Base-by-base conservation (phyloP, 2,329 filamentous ascomycete species). In the Diaporthe ampelina region DNA sequence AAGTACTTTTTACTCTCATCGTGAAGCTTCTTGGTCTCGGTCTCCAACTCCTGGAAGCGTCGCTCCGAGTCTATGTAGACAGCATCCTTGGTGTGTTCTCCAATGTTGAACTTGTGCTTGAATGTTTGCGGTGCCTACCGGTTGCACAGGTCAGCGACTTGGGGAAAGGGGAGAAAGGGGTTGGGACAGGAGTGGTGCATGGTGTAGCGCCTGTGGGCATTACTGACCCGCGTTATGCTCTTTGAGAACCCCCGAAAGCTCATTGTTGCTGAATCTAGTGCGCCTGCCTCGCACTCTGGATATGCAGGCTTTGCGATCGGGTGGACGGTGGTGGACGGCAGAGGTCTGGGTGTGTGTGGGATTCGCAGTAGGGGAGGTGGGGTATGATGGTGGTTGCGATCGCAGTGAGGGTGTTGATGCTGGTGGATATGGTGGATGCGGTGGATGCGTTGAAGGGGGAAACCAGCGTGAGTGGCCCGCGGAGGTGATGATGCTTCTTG, bases 1-100 rank as follows among this genome's bases (percentile, higher is more conserved):
- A 97, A 98, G 85, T 99, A 99, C 86, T 97, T 98, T 84, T 95
- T 94, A 73, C 95, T 97, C 85, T 98, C 96, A 86, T 98, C 95
- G 85, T 98, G 96, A 40, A 98, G 92, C 84, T 94, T 96, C 89
- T 98, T 98, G 48, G 97, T 98, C 86, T 99, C 95, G 78, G 88
- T 93, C 85, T 99, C 97, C 77, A 99, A 90, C 86, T 99, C 97
- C 77, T 95, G 89, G 82, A 98, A 99, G 65, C 97, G 93, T 76
- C 95, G 92, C 83, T 99, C 97, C 77, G 97, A 94, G 84, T 99
- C 97, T 77, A 94, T 92, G 84, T 98, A 99, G 81, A 99, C 93
- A 63, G 94, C 88, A 87, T 99, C 97, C 83, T 98, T 98, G 79
- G 95, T 97, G 83, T 96, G 91, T 79, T 98, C 97, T 83, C 97